Conservation (phyloP, 2,329 filamentous ascomycete species). For the Aspergillus sp. region DNA sequence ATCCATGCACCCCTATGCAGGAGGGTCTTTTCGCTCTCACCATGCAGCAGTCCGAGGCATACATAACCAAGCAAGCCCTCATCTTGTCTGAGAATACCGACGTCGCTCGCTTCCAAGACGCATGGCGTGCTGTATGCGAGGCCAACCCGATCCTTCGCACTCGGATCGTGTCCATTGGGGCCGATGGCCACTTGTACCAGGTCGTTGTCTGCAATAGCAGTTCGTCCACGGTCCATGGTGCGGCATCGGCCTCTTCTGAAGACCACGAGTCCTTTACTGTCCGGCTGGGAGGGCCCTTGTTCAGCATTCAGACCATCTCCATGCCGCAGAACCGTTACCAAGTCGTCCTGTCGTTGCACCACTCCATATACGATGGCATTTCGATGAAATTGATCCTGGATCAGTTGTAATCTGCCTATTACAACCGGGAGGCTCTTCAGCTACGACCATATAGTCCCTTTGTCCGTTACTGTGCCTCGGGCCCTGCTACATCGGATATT, state of each 20-base stretch:
- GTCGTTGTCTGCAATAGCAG: not conserved
- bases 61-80: not conserved
- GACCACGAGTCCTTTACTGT: no score
- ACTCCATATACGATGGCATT: constrained; percentile 38
- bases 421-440: not conserved
- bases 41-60: not conserved
- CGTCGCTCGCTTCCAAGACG: not conserved
- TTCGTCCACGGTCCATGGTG: no score
- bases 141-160: constrained; percentile 4
- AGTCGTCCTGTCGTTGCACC: constrained; percentile 30
- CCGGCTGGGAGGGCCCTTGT: not conserved
- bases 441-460: constrained; percentile 10
- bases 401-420: constrained; percentile 2
- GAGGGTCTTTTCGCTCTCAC: constrained; percentile 1
- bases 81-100: not conserved
- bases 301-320: not conserved
- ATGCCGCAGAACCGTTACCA: not conserved
- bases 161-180: constrained; percentile 1
- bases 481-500: not conserved
- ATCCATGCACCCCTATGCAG: constrained; percentile 6
- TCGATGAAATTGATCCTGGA: constrained; percentile 9
- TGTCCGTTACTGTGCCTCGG: constrained; percentile 9
- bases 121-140: not conserved
- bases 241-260: no score
- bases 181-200: not conserved